Evolutionary conservation across 768 basidiomycete genomes (phyloP).

Genomic region (Coprinopsis cinerea): DNA sequence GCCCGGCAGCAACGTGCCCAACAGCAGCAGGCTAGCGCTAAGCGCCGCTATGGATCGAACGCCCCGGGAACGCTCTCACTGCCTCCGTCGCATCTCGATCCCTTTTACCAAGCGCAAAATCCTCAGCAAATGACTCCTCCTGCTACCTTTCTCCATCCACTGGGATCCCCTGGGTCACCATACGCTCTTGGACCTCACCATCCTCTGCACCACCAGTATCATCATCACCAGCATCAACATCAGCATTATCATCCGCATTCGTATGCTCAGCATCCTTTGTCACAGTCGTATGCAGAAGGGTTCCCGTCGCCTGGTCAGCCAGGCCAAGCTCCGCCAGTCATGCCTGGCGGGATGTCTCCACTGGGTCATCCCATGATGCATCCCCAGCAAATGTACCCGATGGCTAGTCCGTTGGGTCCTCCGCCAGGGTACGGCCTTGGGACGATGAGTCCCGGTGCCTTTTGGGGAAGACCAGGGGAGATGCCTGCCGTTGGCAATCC

Average conservation of each 20-base stretch:
- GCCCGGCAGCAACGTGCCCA: neutral
- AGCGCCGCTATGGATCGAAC: slow-evolving; percentile 1
- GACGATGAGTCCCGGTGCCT: slow-evolving; percentile 68
- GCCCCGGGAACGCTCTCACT: slow-evolving; percentile 9
- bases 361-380: slow-evolving; percentile 11
- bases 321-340: neutral
- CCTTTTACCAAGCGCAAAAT: slow-evolving; percentile 7
- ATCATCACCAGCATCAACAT: slow-evolving; percentile 6
- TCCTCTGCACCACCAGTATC: slow-evolving; percentile 9
- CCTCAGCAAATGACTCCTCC: slow-evolving; percentile 10
- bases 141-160: slow-evolving; percentile 14
- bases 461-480: slow-evolving; percentile 58
- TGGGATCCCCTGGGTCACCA: slow-evolving; percentile 9
- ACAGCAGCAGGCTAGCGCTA: neutral
- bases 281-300: slow-evolving; percentile 7
- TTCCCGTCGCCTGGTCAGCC: slow-evolving; percentile 1
- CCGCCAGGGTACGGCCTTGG: slow-evolving; percentile 55
- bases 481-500: slow-evolving; percentile 27
- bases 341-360: neutral
- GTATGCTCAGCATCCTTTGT: slow-evolving; percentile 3
- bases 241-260: neutral
- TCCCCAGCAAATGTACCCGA: slow-evolving; percentile 13
- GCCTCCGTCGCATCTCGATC: slow-evolving; percentile 3
- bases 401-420: slow-evolving; percentile 24
- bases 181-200: slow-evolving; percentile 12